Evolutionary conservation across 306 rosid species (phyloP), one percentile per base, ranked within the genome.

Genomic region (Hippophae gyantsensis): DNA sequence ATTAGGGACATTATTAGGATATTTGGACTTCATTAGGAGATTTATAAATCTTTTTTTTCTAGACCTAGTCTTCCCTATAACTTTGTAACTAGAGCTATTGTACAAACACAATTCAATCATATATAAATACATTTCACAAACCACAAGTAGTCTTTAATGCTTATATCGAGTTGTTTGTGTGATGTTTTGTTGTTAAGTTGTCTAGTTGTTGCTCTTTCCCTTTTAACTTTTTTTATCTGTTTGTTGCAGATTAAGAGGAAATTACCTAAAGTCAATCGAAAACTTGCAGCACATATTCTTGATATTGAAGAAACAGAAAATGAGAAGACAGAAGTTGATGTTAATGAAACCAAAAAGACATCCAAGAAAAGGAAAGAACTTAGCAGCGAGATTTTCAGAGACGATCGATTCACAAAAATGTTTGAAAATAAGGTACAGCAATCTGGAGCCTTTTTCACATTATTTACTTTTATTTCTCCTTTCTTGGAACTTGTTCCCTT

Each of bases 231-330:
- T 9, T 27, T 49, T 70, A 50, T 67, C 43, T 51, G 55, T 62
- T 32, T 71, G 58, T 52, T 81, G 72, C 82, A 92, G 98, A 72
- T 82, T 41, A 83, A 70, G 79, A 85, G 68, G 74, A 87, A 81
- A 74, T 58, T 92, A 60, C 98, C 98, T 67, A 85, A 83, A 67
- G 84, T 87, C 56, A 92, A 92, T 63, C 79, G 84, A 66, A 55
- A 44, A 32, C 81, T 85, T 44, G 98, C 95, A 50, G 75, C 76
- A 61, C 86, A 78, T 60, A 81, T 90, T 55, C 72, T 81, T 23
- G 83, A 79, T 61, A 58, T 52, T 48, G 97, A 83, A 72, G 92
- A 79, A 62, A 73, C 65, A 60, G 89, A 74, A 57, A 67, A 65
- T 50, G 94, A 81, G 60, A 74, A 70, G 54, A 71, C 41, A 69